These are phyloP conservation scores for Laguncularia racemosa DNA, from an alignment of 345 rosid species.

Conservation along the genomic window DNA sequence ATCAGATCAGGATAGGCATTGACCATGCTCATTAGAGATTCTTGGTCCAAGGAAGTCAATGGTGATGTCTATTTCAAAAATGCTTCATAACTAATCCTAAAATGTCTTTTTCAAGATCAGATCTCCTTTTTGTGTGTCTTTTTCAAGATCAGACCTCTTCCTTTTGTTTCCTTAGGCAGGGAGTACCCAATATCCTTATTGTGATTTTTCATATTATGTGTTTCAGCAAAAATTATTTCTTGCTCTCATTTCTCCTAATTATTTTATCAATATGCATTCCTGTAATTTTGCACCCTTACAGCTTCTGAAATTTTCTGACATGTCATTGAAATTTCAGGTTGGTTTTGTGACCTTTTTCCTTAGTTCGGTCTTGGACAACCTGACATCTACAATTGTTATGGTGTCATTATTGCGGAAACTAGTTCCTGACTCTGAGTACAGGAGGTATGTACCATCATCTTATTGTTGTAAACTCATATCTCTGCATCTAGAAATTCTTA, in stretches of 20 bases:
- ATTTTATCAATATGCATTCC: not conserved
- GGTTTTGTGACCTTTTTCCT: slow-evolving; percentile 92
- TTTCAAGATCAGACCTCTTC: too few relatives aligned
- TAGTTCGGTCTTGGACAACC: slow-evolving; percentile 83
- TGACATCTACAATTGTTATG: slow-evolving; percentile 95
- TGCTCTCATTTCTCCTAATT: not conserved
- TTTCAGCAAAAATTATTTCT: too few relatives aligned
- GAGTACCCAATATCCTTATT: too few relatives aligned
- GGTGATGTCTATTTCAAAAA: too few relatives aligned
- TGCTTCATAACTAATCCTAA: too few relatives aligned
- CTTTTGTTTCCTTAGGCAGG: too few relatives aligned
- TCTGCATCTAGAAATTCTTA: not conserved
- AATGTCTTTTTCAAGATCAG: too few relatives aligned
- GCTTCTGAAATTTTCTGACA: slow-evolving; percentile 12
- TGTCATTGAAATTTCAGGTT: slow-evolving; percentile 41
- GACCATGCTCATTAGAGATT: too few relatives aligned
- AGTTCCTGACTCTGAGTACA: slow-evolving; percentile 84
- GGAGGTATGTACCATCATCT: slow-evolving; percentile 59
- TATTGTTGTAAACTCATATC: not conserved
- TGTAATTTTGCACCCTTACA: not conserved
- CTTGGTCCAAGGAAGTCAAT: too few relatives aligned
- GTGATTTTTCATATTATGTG: too few relatives aligned
- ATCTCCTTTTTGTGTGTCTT: too few relatives aligned
- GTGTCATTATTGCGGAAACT: slow-evolving; percentile 86
- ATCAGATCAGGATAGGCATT: too few relatives aligned